Evolutionary conservation across 148 eudicot species (phyloP).

Genomic region (Suaeda aralocaspica): DNA sequence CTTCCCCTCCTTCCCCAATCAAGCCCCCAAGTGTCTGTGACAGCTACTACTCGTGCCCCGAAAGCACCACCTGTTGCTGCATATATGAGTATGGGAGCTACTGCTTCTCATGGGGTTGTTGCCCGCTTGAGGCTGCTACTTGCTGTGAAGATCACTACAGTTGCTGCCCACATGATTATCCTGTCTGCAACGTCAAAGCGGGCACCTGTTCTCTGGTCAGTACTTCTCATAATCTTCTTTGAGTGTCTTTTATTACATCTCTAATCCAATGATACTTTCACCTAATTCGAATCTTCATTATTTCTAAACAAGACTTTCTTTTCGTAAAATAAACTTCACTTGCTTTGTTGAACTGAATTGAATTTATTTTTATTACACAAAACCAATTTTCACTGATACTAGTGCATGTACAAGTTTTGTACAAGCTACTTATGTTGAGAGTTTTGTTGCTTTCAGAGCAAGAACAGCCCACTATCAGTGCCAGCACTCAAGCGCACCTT

Average conservation of each 20-base stretch:
- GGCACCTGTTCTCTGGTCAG: conserved; percentile 73
- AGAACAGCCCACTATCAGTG: conserved; percentile 52
- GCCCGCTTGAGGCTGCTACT: conserved; percentile 71
- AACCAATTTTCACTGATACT: no score
- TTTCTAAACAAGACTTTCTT: no score
- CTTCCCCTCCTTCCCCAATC: conserved; percentile 81
- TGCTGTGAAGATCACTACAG: conserved; percentile 79
- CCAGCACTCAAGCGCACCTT: conserved; percentile 46
- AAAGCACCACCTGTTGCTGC: conserved; percentile 74
- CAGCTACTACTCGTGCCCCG: conserved; percentile 47
- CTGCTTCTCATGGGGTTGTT: conserved; percentile 85
- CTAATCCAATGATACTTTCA: no score
- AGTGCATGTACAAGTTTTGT: no score
- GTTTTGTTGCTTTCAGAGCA: conserved; percentile 37
- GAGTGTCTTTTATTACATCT: no score
- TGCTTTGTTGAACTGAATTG: no score
- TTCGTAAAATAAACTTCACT: no score
- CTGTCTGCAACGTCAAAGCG: conserved; percentile 48
- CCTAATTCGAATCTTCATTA: no score
- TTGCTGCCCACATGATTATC: conserved; percentile 85
- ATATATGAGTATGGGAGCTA: conserved; percentile 36
- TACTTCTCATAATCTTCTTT: not conserved
- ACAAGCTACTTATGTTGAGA: not conserved
- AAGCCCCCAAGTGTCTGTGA: conserved; percentile 58
- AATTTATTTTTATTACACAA: no score